A percentile compares a stretch with the other conserved stretches of the same genome.
These are phyloP conservation scores for Neurospora tetrasperma DNA, from an alignment of 495 filamentous ascomycete genomes.

Conservation along the genomic window DNA sequence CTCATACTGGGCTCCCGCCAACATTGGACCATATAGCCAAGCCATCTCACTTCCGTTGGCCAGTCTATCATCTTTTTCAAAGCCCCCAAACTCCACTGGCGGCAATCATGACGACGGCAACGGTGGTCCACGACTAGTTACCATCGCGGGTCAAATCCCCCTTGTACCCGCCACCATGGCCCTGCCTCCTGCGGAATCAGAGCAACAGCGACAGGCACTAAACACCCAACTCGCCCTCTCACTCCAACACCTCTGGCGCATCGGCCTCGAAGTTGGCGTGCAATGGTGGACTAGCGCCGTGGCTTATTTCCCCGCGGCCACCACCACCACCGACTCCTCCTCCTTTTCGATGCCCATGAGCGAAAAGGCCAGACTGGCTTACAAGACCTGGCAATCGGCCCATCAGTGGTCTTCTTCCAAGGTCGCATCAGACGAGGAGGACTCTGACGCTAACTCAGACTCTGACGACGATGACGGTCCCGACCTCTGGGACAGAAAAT, in stretches of 20 bases:
- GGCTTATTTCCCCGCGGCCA: slow-evolving; percentile 48
- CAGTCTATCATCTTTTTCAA: slow-evolving; percentile 2
- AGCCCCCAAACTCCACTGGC: background rate
- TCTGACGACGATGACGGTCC: slow-evolving; percentile 27
- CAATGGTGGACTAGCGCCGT: slow-evolving; percentile 63
- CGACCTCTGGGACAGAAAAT: slow-evolving; percentile 65
- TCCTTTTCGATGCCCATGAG: background rate
- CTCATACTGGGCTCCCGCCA: slow-evolving; percentile 96
- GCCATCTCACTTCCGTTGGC: slow-evolving; percentile 53
- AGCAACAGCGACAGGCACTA: slow-evolving; percentile 9
- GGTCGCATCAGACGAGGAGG: background rate
- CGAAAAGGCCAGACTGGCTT: slow-evolving; percentile 10
- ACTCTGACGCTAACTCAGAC: background rate
- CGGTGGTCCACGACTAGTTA: slow-evolving; percentile 14
- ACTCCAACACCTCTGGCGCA: slow-evolving; percentile 83
- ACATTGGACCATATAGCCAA: slow-evolving; percentile 96
- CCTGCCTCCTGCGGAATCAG: slow-evolving; percentile 19
- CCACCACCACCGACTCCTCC: background rate
- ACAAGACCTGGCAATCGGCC: slow-evolving; percentile 25
- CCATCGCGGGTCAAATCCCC: slow-evolving; percentile 83
- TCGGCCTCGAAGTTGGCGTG: slow-evolving; percentile 62
- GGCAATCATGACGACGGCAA: no score
- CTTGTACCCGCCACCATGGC: slow-evolving; percentile 75
- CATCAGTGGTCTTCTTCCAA: slow-evolving; percentile 17
- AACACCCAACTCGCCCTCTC: slow-evolving; percentile 40